Evolutionary conservation across 345 rosid species (phyloP), one percentile per base, ranked within the genome.

Genomic region (Garcia nutans): DNA sequence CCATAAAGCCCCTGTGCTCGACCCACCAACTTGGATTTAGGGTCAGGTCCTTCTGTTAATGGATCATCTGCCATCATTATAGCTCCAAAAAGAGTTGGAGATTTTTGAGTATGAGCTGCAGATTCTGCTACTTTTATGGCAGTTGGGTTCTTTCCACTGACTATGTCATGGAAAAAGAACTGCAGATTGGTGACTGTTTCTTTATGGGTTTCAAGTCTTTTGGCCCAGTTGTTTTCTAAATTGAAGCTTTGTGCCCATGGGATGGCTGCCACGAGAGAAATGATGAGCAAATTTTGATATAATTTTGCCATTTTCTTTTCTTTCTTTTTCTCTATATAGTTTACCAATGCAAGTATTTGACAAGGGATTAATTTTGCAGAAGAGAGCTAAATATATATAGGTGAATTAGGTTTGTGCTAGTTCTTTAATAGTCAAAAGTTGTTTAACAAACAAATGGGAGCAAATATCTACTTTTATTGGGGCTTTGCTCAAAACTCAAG

Each of bases 101-200:
- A 92, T 62, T 71, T 84, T 15, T 78, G 50, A 1, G 88, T 84
- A 73, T 31, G 72, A 1, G 76, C 5, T 0, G 76, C 5, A 0
- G 90, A 82, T 33, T 83, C 75, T 57, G 93, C 92, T 45, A 89
- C 88, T 49, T 80, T 80, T 3, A 88, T 82, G 7, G 90, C 88
- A 56, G 79, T 87, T 0, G 92, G 90, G 80, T 82, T 80, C 60
- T 77, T 77, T 10, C 97, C 96, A 45, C 89, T 86, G 45, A 86
- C 71, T 0, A 82, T 88, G 71, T 89, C 93, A n/a, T 93, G 97
- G 84, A 88, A 89, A 79, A 86, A 88, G 86, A 89, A 91, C 5
- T 84, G 91, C 72, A 93, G 89, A 57, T 83, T 83, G 0, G 89
- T 92, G 2, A 78, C 83, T n/a, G 77, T 86, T 45, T 84, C 82